Base-by-base conservation (phyloP, 164 flowering plant species). In the Dillenia suffruticosa region DNA sequence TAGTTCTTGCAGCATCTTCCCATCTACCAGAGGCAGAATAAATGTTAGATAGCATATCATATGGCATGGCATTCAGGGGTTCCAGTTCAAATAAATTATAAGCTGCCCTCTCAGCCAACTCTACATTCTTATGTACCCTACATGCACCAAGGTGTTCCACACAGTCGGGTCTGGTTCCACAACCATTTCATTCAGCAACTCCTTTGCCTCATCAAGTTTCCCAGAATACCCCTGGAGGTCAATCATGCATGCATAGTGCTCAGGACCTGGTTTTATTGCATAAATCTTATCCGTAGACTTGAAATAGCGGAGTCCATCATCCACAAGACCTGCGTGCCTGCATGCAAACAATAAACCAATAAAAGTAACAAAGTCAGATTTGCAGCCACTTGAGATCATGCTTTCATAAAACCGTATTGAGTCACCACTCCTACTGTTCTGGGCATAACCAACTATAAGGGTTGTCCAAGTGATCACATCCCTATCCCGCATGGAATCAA, bases 401-500 rank as follows among this genome's bases (percentile, higher is more conserved):
- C 67, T 53, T n/a, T 87, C 75, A 57, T 85, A 87, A 10, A 82
- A 76, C 14, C n/a, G 14, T 9, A 89, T 10, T 12, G 96, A 81
- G 26, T 78, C 83, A 50, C 64, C 75, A 60, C 80, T 90, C 75
- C 68, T 81, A 9, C 96, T 92, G 63, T 89, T 89, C 59, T 80
- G 82, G 9, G 96, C 96, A 71, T 82, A 77, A 44, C 90, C 93
- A 44, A 84, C 77, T 12, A 89, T 86, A 43, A 92, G 63, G 67
- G 96, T 85, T 44, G 97, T 92, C 97, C 96, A 92, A 49, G 88
- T 73, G 54, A 92, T 82, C 53, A 87, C 84, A 74, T 89, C 80
- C 47, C 76, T 66, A 10, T 53, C 19, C 43, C 44, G 48, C 89
- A 92, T 89, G 12, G 74, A 75, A 49, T 77, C 61, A 56, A 92